phyloP scores from a whole-genome alignment of 1,139 yeast species.

The Pichia sp. region DNA sequence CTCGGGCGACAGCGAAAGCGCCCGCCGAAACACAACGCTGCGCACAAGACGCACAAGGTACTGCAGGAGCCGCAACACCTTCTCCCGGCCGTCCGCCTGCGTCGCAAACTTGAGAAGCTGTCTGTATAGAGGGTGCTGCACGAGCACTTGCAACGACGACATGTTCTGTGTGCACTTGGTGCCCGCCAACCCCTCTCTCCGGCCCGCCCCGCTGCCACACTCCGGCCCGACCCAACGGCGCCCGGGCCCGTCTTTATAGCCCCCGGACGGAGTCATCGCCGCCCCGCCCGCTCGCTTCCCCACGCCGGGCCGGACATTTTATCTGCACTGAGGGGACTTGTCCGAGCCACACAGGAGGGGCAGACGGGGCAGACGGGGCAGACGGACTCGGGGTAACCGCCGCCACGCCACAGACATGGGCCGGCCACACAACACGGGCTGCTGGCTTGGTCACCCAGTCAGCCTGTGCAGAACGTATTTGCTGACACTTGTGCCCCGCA shows the following conservation, averaged over 20 bases:
- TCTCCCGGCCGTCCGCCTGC: conserved; percentile 63
- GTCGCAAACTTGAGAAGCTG: conserved; percentile 64
- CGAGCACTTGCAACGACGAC: conserved; percentile 60
- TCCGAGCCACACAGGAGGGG: neutral
- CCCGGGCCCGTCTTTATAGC: too few species aligned
- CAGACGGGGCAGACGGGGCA: neutral
- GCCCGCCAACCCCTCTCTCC: neutral
- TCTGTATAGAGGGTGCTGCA: conserved; percentile 70
- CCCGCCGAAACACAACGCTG: conserved; percentile 19
- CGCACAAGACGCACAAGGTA: conserved; percentile 68
- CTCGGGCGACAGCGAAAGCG: conserved; percentile 3
- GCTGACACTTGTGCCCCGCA: too few species aligned
- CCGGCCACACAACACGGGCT: too few species aligned
- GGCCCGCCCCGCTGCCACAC: too few species aligned
- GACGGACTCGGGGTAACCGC: neutral
- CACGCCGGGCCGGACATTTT: neutral
- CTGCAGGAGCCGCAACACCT: conserved; percentile 74
- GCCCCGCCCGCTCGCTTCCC: neutral
- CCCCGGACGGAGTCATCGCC: neutral
- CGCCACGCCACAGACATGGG: too few species aligned
- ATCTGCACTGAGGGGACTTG: neutral
- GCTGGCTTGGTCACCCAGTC: too few species aligned
- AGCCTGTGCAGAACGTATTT: too few species aligned
- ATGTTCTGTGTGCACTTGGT: neutral
- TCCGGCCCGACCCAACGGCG: too few species aligned